These are phyloP conservation scores for Daedalea quercina DNA, from an alignment of 768 basidiomycete genomes.

Conservation along the genomic window DNA sequence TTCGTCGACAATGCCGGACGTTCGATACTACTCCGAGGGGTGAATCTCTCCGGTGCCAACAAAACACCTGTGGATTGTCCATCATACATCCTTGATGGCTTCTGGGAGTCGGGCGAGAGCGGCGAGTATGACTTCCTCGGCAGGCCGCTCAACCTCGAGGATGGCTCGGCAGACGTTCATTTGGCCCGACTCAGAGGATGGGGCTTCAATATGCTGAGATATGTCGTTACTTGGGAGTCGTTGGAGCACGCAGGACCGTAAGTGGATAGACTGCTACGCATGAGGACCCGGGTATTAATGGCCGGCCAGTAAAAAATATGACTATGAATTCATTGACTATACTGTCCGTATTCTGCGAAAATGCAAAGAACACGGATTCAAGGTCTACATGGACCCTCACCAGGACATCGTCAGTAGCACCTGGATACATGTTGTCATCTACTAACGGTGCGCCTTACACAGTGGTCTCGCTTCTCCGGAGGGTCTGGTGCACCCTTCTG, in stretches of 20 bases:
- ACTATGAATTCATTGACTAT: slow-evolving; percentile 90
- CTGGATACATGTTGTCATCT: not conserved
- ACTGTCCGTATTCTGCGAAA: slow-evolving; percentile 80
- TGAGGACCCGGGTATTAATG: slow-evolving; percentile 3
- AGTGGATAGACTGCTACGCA: slow-evolving; percentile 32
- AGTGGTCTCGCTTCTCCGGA: slow-evolving; percentile 96
- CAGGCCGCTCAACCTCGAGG: slow-evolving; percentile 77
- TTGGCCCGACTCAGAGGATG: slow-evolving; percentile 80
- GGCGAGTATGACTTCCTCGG: slow-evolving; percentile 70
- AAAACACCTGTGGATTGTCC: slow-evolving; percentile 77
- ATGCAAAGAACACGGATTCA: slow-evolving; percentile 89
- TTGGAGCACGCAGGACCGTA: slow-evolving; percentile 94
- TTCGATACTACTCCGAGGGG: slow-evolving; percentile 82
- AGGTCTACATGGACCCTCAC: slow-evolving; percentile 91
- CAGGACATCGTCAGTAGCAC: slow-evolving; percentile 68
- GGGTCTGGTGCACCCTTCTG: slow-evolving; percentile 95
- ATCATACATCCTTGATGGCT: slow-evolving; percentile 60
- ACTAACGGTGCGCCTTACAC: not conserved
- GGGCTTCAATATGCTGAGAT: slow-evolving; percentile 88
- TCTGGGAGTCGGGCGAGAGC: slow-evolving; percentile 75
- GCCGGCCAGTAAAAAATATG: slow-evolving; percentile 69
- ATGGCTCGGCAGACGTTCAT: slow-evolving; percentile 81
- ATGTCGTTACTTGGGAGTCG: slow-evolving; percentile 91
- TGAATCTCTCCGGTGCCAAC: slow-evolving; percentile 85
- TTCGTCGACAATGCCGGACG: slow-evolving; percentile 75